Evolutionary conservation across 805 yeast species (phyloP).

Genomic region (Myxozyma melibiosi): DNA sequence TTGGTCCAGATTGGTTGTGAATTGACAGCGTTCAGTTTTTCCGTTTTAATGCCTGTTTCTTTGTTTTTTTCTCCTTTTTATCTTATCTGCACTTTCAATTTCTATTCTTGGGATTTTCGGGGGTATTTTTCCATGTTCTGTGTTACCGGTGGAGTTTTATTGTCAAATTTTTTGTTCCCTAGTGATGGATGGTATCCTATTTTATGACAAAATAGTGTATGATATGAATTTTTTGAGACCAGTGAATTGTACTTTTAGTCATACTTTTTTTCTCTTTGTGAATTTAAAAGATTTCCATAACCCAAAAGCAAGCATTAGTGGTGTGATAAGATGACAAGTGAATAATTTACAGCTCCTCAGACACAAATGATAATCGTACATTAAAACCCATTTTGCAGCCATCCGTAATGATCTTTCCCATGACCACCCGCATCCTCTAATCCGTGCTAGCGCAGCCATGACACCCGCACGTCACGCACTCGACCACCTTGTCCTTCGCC

Average conservation of each 20-base stretch:
- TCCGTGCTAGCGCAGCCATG: slow-evolving; percentile 80
- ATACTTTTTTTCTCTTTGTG: background rate
- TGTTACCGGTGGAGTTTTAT: background rate
- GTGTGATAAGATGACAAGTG: too few relatives aligned
- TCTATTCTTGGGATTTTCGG: background rate
- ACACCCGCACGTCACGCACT: slow-evolving; percentile 84
- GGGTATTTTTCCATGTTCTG: background rate
- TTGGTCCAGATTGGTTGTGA: background rate
- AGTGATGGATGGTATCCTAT: too few relatives aligned
- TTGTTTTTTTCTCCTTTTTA: slow-evolving; percentile 4
- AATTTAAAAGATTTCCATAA: background rate
- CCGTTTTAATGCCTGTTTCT: slow-evolving; percentile 1
- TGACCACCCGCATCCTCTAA: too few relatives aligned
- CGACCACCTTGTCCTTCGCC: slow-evolving; percentile 44
- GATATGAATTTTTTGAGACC: background rate
- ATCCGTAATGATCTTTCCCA: background rate
- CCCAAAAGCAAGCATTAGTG: too few relatives aligned
- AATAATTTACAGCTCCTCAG: too few relatives aligned
- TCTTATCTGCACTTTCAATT: background rate
- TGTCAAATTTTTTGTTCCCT: slow-evolving; percentile 3
- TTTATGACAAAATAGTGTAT: background rate
- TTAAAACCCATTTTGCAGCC: background rate
- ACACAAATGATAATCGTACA: background rate
- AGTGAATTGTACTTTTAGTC: too few relatives aligned
- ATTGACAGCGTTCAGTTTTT: too few relatives aligned